Percentiles rank a stretch among this genome's conserved stretches.
phyloP scores from a whole-genome alignment of 2,329 filamentous ascomycete genomes.

The Leptosphaerulina australis region DNA sequence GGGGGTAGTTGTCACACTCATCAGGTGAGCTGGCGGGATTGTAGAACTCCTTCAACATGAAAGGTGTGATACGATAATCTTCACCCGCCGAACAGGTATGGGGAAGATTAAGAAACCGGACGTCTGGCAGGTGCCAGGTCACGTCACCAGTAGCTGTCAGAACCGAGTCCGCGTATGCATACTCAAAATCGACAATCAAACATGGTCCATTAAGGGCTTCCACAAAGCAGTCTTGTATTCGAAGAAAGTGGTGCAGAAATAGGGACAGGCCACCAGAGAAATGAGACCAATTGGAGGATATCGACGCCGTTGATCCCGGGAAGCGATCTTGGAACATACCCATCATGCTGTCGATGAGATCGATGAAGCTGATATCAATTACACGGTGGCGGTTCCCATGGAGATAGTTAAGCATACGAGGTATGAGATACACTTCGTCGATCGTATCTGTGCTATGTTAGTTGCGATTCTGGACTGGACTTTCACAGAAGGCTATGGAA shows the following conservation, averaged over 20 bases:
- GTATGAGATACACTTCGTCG: conserved; percentile 16
- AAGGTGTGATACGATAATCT: conserved; percentile 33
- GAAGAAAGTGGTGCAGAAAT: conserved; percentile 42
- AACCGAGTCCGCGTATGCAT: conserved; percentile 6
- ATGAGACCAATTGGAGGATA: conserved; percentile 31
- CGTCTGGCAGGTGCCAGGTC: conserved; percentile 28
- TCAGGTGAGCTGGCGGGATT: not conserved
- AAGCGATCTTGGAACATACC: conserved; percentile 25
- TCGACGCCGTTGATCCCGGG: not conserved
- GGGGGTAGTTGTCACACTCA: not conserved
- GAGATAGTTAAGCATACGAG: conserved; percentile 22
- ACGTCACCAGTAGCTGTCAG: conserved; percentile 27
- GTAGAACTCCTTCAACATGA: not conserved
- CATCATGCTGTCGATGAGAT: conserved; percentile 39
- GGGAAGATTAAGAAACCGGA: conserved; percentile 29
- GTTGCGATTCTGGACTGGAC: not conserved
- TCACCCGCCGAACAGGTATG: conserved; percentile 15
- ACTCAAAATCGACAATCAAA: conserved; percentile 25
- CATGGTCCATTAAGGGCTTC: conserved; percentile 19
- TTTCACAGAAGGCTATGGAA: not conserved
- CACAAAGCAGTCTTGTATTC: conserved; percentile 42
- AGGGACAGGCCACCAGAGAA: conserved; percentile 31
- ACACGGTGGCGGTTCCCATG: conserved; percentile 2
- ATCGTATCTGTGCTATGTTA: conserved; percentile 9
- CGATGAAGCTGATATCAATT: conserved; percentile 29